Evolutionary conservation across 2,329 filamentous ascomycete species (phyloP), one percentile per base, ranked within the genome.

Genomic region (Ophiostoma tasmaniense): DNA sequence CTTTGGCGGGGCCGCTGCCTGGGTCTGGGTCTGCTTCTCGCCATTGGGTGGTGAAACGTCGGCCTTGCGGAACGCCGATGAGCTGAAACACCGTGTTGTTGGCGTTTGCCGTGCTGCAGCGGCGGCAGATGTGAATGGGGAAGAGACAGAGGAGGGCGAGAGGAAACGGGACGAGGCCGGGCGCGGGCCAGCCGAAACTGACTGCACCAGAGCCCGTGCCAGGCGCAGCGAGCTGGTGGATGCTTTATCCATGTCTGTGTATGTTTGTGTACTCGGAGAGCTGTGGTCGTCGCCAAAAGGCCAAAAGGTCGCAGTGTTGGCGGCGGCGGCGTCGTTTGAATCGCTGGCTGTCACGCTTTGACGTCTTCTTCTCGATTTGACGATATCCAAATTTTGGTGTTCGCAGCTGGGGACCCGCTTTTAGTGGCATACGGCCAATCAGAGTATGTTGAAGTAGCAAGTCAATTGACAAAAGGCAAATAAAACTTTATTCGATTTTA

Each of bases 181-280:
- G 17, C 64, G 69, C 59, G 67, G 10, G 17, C 59, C 35, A 33
- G 80, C 73, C 3, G 76, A 75, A 33, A 80, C 73, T 3, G 76
- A 75, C 71, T 79, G 77, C 59, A 78, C 75, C 70, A 80, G 73
- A 65, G 78, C 75, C 71, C 78, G 79, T 74, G 79, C 80, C 76
- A 80, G 73, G 52, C 80, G 76, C 77, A 82, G 79, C 74, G 76
- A 79, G 73, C 77, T 75, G 68, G 77, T 75, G 66, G 81, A 76
- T 74, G 79, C 75, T 67, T 78, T 80, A 71, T 78, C 83, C 82
- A 84, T 84, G 30, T 37, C 8, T 42, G 22, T 14, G 33, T 64
- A n/a, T n/a, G n/a, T n/a, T n/a, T n/a, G 33, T 22, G n/a, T n/a
- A 8, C 1, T 13, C 35, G 3, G 8, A 7, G 14, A 17, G 2